A percentile compares a stretch with the other conserved stretches of the same genome.
Evolutionary conservation across 345 rosid species (phyloP).

Genomic region (Acer yangbiense): DNA sequence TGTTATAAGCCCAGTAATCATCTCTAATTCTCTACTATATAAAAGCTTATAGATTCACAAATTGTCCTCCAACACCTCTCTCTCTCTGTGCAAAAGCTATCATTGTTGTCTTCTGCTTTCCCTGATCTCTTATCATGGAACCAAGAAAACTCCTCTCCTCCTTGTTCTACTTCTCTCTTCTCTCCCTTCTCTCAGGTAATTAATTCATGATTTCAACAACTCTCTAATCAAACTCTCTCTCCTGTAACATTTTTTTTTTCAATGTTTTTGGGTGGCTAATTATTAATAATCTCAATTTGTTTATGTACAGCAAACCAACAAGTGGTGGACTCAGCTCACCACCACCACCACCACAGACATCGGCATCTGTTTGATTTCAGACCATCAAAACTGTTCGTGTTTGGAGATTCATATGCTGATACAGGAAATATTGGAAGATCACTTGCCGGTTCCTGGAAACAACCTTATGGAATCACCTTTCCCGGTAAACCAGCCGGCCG

Average conservation of each 20-base stretch:
- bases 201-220: neutral
- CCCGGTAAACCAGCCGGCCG: constrained; percentile 76
- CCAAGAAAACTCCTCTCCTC: neutral
- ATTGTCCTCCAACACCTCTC: neutral
- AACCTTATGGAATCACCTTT: constrained; percentile 61
- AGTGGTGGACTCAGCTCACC: neutral
- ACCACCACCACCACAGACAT: neutral
- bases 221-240: neutral
- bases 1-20: no score
- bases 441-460: constrained; percentile 44
- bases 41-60: no score
- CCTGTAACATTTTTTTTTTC: neutral
- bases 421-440: constrained; percentile 53
- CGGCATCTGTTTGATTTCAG: constrained; percentile 17
- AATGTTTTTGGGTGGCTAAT: no score
- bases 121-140: neutral
- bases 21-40: no score
- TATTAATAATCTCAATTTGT: neutral
- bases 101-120: neutral
- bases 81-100: neutral
- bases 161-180: neutral
- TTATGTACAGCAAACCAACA: neutral
- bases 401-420: constrained; percentile 73
- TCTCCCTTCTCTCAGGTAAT: constrained; percentile 16
- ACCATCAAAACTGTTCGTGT: constrained; percentile 60